Percentiles rank a stretch among this genome's conserved stretches.
These are phyloP conservation scores for Buddleja alternifolia DNA, from an alignment of 257 asterid genomes.

Conservation along the genomic window DNA sequence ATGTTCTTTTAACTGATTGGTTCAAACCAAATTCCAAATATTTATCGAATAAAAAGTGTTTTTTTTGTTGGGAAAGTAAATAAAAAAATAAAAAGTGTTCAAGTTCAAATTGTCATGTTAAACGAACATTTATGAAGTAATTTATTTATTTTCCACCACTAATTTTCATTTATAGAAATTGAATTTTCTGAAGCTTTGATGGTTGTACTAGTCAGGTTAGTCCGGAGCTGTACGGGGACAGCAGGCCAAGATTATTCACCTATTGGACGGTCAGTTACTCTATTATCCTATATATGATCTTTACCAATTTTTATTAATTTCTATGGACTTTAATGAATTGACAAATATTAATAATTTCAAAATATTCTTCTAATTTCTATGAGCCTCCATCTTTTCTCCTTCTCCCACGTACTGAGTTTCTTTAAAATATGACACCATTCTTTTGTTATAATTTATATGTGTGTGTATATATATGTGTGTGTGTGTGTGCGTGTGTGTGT, in stretches of 20 bases:
- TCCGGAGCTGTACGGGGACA: conserved; percentile 99
- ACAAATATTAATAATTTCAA: neutral
- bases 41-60: too few relatives aligned
- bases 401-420: too few relatives aligned
- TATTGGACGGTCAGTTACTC: conserved; percentile 85
- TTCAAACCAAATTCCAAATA: too few relatives aligned
- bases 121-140: too few relatives aligned
- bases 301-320: neutral
- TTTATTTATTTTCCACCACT: neutral
- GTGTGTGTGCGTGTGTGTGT: too few relatives aligned
- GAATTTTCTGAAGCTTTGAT: conserved; percentile 72
- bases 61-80: too few relatives aligned
- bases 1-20: too few relatives aligned
- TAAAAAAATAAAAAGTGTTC: too few relatives aligned
- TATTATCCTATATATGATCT: conserved; percentile 6
- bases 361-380: neutral
- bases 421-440: too few relatives aligned
- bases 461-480: too few relatives aligned
- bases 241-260: conserved; percentile 84
- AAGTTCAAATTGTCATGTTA: too few relatives aligned
- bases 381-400: neutral
- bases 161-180: neutral
- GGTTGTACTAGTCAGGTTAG: conserved; percentile 99
- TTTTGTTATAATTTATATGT: too few relatives aligned
- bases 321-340: neutral